phyloP scores from a whole-genome alignment of 2,329 filamentous ascomycete species.

The Trichoderma koningiopsis region DNA sequence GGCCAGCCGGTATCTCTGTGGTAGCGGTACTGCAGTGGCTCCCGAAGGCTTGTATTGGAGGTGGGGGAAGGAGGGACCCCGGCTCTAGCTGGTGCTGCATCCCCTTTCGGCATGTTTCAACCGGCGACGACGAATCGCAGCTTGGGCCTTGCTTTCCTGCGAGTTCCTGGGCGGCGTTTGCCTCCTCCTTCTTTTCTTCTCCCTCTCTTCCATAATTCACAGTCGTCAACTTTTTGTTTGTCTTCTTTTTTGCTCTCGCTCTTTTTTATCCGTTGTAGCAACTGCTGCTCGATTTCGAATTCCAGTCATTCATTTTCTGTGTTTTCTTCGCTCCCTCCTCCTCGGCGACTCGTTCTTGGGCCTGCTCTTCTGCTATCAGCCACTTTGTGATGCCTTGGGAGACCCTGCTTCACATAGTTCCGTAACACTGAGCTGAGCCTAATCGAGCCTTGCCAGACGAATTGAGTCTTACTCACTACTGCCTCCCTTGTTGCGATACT shows the following conservation, averaged over 20 bases:
- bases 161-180: conserved; percentile 26
- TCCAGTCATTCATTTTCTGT: conserved; percentile 5
- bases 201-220: neutral
- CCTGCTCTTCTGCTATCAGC: neutral
- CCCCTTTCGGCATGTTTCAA: conserved; percentile 25
- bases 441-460: neutral
- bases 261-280: neutral
- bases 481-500: neutral
- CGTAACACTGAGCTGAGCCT: neutral
- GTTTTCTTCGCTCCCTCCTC: conserved; percentile 24
- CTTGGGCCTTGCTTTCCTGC: conserved; percentile 5
- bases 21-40: neutral
- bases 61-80: neutral
- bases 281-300: neutral
- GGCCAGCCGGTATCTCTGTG: neutral
- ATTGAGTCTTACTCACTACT: neutral
- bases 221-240: conserved; percentile 1
- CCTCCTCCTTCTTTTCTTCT: conserved; percentile 30
- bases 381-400: conserved; percentile 8
- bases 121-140: conserved; percentile 20
- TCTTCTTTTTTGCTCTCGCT: conserved; percentile 29
- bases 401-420: conserved; percentile 10
- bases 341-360: neutral
- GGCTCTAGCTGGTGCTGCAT: conserved; percentile 6
- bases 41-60: neutral